Evolutionary conservation across 352 stramenopile species (phyloP).

Genomic region (Blastocystis sp.): DNA sequence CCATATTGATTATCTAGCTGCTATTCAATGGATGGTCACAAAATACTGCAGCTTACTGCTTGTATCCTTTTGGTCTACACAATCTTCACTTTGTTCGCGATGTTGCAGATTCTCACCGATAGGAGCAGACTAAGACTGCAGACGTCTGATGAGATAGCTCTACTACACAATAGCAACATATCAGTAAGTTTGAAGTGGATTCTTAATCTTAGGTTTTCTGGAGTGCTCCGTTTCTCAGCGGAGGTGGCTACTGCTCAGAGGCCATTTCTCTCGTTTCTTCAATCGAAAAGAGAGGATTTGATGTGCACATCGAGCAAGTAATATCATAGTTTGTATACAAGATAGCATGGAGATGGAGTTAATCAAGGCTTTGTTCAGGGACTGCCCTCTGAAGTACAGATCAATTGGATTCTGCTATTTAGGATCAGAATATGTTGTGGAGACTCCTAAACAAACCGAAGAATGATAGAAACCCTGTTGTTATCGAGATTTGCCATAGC

Average conservation of each 20-base stretch:
- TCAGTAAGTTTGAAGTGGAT: background rate
- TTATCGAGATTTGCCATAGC: constrained; percentile 80
- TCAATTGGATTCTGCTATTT: background rate
- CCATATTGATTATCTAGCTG: background rate
- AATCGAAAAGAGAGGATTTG: constrained; percentile 65
- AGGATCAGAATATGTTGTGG: constrained; percentile 66
- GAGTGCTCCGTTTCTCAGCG: constrained; percentile 82
- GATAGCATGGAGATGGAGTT: constrained; percentile 68
- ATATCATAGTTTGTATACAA: constrained; percentile 45
- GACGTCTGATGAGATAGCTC: background rate
- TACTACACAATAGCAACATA: background rate
- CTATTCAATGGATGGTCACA: background rate
- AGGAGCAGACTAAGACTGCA: background rate
- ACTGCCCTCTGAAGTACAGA: background rate
- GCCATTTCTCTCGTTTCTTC: constrained; percentile 77
- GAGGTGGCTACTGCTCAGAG: constrained; percentile 83
- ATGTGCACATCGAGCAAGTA: constrained; percentile 50
- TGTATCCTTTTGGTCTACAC: background rate
- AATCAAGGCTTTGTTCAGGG: constrained; percentile 66
- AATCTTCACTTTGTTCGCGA: background rate
- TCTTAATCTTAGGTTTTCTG: constrained; percentile 69
- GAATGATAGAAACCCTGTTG: background rate
- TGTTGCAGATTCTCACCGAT: background rate
- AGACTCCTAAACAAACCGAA: constrained; percentile 70
- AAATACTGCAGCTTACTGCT: background rate